Evolutionary conservation across 2,329 filamentous ascomycete genomes (phyloP).

Genomic region (Colletotrichum melonis): DNA sequence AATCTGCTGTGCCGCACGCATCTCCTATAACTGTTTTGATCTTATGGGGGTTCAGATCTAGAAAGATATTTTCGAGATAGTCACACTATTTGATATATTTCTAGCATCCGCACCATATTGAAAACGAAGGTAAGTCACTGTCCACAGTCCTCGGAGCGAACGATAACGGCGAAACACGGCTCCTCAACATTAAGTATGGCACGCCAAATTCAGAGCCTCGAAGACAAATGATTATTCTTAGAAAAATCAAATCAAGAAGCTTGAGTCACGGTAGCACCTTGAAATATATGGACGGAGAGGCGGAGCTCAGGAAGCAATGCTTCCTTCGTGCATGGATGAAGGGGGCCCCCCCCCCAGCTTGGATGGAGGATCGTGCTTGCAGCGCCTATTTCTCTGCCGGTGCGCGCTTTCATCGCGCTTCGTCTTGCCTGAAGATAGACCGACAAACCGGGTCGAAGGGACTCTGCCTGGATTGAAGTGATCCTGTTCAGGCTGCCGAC

Average conservation of each 20-base stretch:
- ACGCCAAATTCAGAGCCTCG: neutral
- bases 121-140: too few species aligned
- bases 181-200: too few species aligned
- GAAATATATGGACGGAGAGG: slow-evolving; percentile 10
- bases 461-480: neutral
- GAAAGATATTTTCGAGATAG: neutral
- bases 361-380: neutral
- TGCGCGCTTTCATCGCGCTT: neutral
- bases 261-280: neutral
- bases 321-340: neutral
- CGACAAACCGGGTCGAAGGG: neutral
- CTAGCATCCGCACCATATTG: too few species aligned
- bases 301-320: neutral
- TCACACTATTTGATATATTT: neutral
- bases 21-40: neutral
- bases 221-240: too few species aligned
- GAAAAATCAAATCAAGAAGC: neutral
- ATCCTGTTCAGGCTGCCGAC: neutral
- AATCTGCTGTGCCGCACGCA: neutral
- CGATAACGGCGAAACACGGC: too few species aligned
- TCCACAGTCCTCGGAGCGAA: too few species aligned
- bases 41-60: neutral
- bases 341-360: neutral
- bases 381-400: neutral
- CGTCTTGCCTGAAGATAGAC: neutral